phyloP scores from a whole-genome alignment of 345 rosid genomes.

The Sonneratia alba region DNA sequence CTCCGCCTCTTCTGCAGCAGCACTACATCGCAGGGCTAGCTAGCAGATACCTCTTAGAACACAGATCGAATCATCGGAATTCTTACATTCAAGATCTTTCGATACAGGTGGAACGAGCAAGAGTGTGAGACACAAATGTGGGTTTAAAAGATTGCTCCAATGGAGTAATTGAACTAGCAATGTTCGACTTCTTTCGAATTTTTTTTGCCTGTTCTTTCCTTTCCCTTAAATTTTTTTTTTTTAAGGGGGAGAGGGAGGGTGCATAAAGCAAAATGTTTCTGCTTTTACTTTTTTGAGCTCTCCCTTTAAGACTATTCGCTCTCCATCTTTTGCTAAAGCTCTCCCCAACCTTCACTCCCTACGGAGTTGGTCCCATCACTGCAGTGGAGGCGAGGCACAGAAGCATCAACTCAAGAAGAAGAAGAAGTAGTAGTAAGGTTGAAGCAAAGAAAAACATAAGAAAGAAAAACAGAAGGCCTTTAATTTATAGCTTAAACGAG shows the following conservation, averaged over 20 bases:
- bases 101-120: too few species aligned
- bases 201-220: background rate
- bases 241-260: constrained; percentile 13
- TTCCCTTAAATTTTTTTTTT: background rate
- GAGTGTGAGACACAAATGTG: too few species aligned
- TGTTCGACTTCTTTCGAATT: constrained; percentile 7
- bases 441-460: too few species aligned
- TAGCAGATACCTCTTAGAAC: too few species aligned
- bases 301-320: constrained; percentile 68
- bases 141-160: too few species aligned
- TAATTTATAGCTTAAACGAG: too few species aligned
- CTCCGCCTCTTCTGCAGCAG: too few species aligned
- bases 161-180: background rate
- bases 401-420: background rate
- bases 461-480: too few species aligned
- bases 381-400: constrained; percentile 13
- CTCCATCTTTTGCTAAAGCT: constrained; percentile 33
- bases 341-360: constrained; percentile 10
- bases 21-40: too few species aligned
- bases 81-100: too few species aligned
- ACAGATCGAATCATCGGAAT: too few species aligned
- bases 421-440: background rate
- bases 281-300: constrained; percentile 43
- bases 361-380: constrained; percentile 30
- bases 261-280: constrained; percentile 25